Base-by-base conservation (phyloP, 2,329 filamentous ascomycete genomes). In the Aspergillus ustus region DNA sequence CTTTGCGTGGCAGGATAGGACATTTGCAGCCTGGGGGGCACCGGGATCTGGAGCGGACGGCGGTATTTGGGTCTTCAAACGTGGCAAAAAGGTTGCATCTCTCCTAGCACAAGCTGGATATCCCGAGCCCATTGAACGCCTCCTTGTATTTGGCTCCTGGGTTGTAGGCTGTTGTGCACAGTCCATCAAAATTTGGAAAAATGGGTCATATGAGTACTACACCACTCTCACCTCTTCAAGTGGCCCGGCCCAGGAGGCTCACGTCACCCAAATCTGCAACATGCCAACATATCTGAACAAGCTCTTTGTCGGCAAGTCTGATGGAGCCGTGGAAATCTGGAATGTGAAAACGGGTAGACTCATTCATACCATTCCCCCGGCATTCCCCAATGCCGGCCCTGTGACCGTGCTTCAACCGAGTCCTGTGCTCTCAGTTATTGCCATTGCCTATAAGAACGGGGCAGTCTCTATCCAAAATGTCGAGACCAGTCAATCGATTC, bases 211-310 rank as follows among this genome's bases (percentile, higher is more conserved):
- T 34, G 93, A 97, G 75, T 92, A 98, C 75, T 97, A 98, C 78
- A 97, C 94, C 0, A 93, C 92, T 0, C 83, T 98, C 52, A 78
- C 81, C 4, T 83, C 85, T 62, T 81, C 85, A 1, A 79, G 83
- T 1, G 80, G 80, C 64, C 82, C 86, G 34, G 84, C 84, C 20
- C 85, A 86, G 59, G 89, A 88, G 67, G 81, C 89, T 67, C 87
- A 97, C 60, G 92, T 91, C 0, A 91, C 91, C 25, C 88, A 89
- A 53, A 85, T 97, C 68, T 90, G 88, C 73, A 96, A 87, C 70
- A 92, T 98, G 89, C 93, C 94, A 1, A 98, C 95, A 0, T 96
- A 93, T 76, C 79, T 99, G 63, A 99, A 99, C 83, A 99, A 99
- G 78, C 86, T 99, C 49, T 92, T 98, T 67, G 91, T 92, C 2